Evolutionary conservation across 1,139 yeast species (phyloP), one percentile per base, ranked within the genome.

Genomic region (Suhomyces chickasaworum): DNA sequence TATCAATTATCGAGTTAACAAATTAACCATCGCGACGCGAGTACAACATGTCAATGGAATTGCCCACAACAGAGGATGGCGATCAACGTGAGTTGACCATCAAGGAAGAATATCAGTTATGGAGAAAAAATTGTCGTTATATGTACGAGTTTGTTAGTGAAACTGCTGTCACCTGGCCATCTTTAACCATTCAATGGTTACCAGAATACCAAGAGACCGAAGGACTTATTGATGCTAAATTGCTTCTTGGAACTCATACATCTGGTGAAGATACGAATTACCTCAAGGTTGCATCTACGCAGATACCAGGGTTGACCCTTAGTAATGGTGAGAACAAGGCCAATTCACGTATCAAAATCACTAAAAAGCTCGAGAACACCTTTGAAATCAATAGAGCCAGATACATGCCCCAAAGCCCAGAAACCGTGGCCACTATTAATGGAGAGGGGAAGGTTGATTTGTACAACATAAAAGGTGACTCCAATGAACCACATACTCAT

Each of bases 201-300:
- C 90, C 90, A 1, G 73, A 77, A 42, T 65, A 63, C 49, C 44
- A 52, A 1, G 50, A 44, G n/a, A 53, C 52, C 23, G 57, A 53
- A n/a, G 60, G 76, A 52, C 53, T 78, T 60, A 51, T 79, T 61
- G 68, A 73, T 57, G 63, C 76, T 25, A 65, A 61, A 41, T 64
- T 93, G 46, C 64, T 91, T 18, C 66, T 91, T 35, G 96, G 97
- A 10, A 93, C 99, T 0, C 91, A 89, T 60, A 89, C 98, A 0
- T 81, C 91, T 0, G 95, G 89, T 2, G 84, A 81, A 47, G 95
- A 84, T 45, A 78, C 78, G 3, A 88, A 93, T 61, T 89, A 82
- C 63, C 65, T 93, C 53, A 87, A 93, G 60, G 68, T 90, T 25
- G 96, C 93, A 2, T 69, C 82, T 4, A 80, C 90, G 2, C 84